These are phyloP conservation scores for Aspergillus sclerotioniger DNA, from an alignment of 495 filamentous ascomycete genomes.

Conservation along the genomic window DNA sequence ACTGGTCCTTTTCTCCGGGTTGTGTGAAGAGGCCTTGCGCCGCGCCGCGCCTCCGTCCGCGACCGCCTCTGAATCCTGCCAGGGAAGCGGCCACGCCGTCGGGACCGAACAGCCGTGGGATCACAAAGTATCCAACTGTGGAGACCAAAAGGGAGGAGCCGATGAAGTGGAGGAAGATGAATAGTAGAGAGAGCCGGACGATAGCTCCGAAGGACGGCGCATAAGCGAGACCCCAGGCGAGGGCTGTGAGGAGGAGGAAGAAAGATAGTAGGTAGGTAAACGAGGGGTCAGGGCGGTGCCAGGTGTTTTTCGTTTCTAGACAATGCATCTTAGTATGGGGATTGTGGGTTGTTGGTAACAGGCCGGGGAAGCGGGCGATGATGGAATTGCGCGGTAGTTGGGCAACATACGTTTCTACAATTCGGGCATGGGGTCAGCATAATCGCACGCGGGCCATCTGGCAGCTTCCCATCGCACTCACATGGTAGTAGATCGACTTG, in stretches of 20 bases:
- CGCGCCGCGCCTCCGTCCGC: slow-evolving; percentile 47
- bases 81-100: slow-evolving; percentile 43
- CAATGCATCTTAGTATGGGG: not conserved
- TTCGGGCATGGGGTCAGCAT: slow-evolving; percentile 8
- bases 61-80: slow-evolving; percentile 41
- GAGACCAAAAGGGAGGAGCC: slow-evolving; percentile 58
- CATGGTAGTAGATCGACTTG: slow-evolving; percentile 73
- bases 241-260: slow-evolving; percentile 69
- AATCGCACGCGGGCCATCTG: not conserved
- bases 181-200: slow-evolving; percentile 59
- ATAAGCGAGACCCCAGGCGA: slow-evolving; percentile 74
- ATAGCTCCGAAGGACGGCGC: slow-evolving; percentile 53
- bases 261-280: slow-evolving; percentile 76
- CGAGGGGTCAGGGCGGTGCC: slow-evolving; percentile 72
- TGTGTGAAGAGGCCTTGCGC: slow-evolving; percentile 58
- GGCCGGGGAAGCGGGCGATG: not conserved
- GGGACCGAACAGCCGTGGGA: slow-evolving; percentile 62
- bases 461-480: slow-evolving; percentile 28
- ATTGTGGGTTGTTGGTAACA: not conserved
- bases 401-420: slow-evolving; percentile 57
- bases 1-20: slow-evolving; percentile 52
- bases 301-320: slow-evolving; percentile 74
- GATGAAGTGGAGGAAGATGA: slow-evolving; percentile 69
- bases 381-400: not conserved
- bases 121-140: slow-evolving; percentile 61